Base-by-base conservation (phyloP, 331 rosid species). In the Prunus yedoensis region DNA sequence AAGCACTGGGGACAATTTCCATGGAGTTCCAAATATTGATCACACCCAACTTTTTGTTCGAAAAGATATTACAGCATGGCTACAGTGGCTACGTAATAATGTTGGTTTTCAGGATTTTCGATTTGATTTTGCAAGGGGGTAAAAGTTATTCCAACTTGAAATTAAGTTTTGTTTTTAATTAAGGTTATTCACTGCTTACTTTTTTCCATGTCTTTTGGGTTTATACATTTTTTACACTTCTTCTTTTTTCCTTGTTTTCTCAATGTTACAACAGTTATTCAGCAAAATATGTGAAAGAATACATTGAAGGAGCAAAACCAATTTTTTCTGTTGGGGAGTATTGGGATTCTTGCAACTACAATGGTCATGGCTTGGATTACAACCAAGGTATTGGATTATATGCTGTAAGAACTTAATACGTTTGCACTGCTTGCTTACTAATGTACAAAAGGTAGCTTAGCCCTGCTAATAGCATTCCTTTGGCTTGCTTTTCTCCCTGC, bases 61-160 rank as follows among this genome's bases (percentile, higher is more conserved):
- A 78, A 94, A 87, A 71, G 96, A 94, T 73, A 86, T 94, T 79
- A 68, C 78, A 68, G 90, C 83, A 65, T 94, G 97, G 98, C 88
- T 91, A 45, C 83, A 66, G 74, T 91, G 96, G 97, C 87, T 94
- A 27, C 88, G 88, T 38, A 47, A 79, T 54, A 82, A 71, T 35
- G 87, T 88, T 58, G 96, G 98, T 54, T 94, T 90, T 84, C 89
- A 94, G 76, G 98, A 94, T 84, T 91, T 94, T 83, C 96, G 97
- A 32, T 94, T 91, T 85, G 98, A 91, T 74, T 91, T 88, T 88
- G 93, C 89, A 15, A 88, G 84, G 70, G 98, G 98, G 97, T 91
- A 86, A 86, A 75, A 80, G 4, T 61, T 67, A 27, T 66, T 11
- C 61, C 45, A 32, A 43, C 63, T 73, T 53, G 65, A 71, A 61